phyloP scores from a whole-genome alignment of 2,329 filamentous ascomycete species.

The Fusarium albidum region DNA sequence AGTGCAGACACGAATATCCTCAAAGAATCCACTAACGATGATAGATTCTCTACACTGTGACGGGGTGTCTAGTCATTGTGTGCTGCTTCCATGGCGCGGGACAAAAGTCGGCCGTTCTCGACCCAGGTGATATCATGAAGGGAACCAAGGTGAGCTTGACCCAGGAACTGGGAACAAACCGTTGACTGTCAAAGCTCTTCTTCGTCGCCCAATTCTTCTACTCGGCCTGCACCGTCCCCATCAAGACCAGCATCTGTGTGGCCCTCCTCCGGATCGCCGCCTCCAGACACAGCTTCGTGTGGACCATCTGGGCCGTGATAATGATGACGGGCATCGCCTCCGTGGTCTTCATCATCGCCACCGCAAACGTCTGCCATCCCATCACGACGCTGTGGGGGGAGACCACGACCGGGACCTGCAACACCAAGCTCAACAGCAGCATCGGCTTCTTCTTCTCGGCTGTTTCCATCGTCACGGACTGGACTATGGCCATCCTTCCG shows the following conservation, averaged over 20 bases:
- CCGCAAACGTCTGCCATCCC: constrained; percentile 37
- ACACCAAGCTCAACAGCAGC: constrained; percentile 25
- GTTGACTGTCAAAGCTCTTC: constrained; percentile 18
- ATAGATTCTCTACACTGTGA: constrained; percentile 28
- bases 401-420: constrained; percentile 24
- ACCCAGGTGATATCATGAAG: constrained; percentile 8
- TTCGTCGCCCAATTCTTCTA: constrained; percentile 36
- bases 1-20: neutral
- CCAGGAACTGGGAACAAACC: neutral
- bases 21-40: neutral
- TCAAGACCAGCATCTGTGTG: constrained; percentile 41
- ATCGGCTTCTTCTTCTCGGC: constrained; percentile 40
- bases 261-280: constrained; percentile 41
- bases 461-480: constrained; percentile 39
- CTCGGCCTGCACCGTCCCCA: constrained; percentile 30
- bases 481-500: constrained; percentile 36
- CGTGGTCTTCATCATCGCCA: constrained; percentile 32
- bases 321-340: constrained; percentile 16
- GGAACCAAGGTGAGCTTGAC: constrained; percentile 29
- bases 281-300: constrained; percentile 20
- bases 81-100: constrained; percentile 31
- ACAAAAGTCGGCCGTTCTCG: constrained; percentile 6
- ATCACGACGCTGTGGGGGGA: constrained; percentile 37
- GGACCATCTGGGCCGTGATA: constrained; percentile 26
- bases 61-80: constrained; percentile 24